Conservation (phyloP, 495 filamentous ascomycete species). For the Aspergillus leporis region DNA sequence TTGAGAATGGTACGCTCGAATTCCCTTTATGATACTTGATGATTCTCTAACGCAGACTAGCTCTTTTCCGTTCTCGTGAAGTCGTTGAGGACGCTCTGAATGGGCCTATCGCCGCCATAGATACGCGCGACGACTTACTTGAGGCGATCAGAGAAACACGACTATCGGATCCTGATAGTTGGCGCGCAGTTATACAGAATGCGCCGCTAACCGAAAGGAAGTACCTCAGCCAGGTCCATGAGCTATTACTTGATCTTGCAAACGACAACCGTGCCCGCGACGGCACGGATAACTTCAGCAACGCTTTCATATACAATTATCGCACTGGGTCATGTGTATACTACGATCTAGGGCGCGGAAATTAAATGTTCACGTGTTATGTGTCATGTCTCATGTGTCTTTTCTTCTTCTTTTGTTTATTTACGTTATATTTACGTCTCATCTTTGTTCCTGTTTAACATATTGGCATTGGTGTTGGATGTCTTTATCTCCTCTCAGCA, state of each 20-base stretch:
- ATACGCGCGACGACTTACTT: constrained; percentile 83
- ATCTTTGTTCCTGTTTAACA: constrained; percentile 13
- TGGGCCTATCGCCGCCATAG: constrained; percentile 83
- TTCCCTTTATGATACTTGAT: not conserved
- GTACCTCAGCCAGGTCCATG: constrained; percentile 85
- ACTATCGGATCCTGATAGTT: constrained; percentile 80
- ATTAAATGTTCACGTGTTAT: constrained; percentile 21
- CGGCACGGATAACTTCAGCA: constrained; percentile 53
- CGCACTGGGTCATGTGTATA: constrained; percentile 72
- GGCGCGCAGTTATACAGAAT: constrained; percentile 78
- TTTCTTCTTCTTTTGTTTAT: constrained; percentile 4
- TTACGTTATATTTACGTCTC: not conserved
- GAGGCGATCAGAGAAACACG: constrained; percentile 73
- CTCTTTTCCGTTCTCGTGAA: constrained; percentile 61
- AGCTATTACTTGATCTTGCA: constrained; percentile 65
- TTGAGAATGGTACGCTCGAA: constrained; percentile 64
- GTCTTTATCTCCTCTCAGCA: constrained; percentile 28
- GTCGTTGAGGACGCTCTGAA: constrained; percentile 65
- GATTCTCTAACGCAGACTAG: constrained; percentile 32
- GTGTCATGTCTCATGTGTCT: constrained; percentile 12
- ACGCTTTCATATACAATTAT: constrained; percentile 82
- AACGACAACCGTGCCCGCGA: constrained; percentile 45
- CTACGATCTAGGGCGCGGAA: constrained; percentile 61
- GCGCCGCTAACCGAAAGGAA: constrained; percentile 75
- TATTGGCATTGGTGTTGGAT: constrained; percentile 4